A percentile compares a stretch with the other conserved stretches of the same genome.
Conservation (phyloP, 495 filamentous ascomycete species). For the Bacidia rubella region DNA sequence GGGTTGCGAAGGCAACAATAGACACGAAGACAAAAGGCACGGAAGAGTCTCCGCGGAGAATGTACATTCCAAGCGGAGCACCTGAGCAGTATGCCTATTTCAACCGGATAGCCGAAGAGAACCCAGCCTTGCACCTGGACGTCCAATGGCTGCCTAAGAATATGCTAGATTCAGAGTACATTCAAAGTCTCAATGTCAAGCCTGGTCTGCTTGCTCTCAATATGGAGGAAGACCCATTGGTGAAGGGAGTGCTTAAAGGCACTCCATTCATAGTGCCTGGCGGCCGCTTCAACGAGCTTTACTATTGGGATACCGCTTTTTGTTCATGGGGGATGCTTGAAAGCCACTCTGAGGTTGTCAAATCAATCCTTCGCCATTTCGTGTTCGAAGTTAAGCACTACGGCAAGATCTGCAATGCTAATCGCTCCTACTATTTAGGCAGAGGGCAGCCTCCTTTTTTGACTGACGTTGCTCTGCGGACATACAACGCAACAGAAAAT, state of each 20-base stretch:
- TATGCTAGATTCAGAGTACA: constrained; percentile 59
- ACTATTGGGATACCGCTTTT: constrained; percentile 98
- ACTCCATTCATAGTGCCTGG: constrained; percentile 92
- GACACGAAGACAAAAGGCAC: constrained; percentile 86
- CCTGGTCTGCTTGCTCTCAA: constrained; percentile 81
- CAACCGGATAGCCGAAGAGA: constrained; percentile 51
- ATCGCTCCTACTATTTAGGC: constrained; percentile 84
- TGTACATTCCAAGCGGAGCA: constrained; percentile 76
- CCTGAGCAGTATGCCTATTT: constrained; percentile 88
- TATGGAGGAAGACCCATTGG: constrained; percentile 60
- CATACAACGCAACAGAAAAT: constrained; percentile 75
- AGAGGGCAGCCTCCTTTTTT: constrained; percentile 93
- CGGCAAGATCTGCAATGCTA: constrained; percentile 94
- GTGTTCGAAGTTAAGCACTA: constrained; percentile 98
- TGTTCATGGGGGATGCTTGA: constrained; percentile 77
- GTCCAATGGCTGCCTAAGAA: constrained; percentile 60
- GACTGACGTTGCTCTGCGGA: constrained; percentile 88
- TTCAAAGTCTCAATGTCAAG: constrained; percentile 59
- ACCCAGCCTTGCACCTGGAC: constrained; percentile 73
- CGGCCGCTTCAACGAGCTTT: constrained; percentile 92
- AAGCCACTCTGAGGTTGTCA: constrained; percentile 69
- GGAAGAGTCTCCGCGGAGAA: constrained; percentile 69
- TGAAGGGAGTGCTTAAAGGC: constrained; percentile 53
- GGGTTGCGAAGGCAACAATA: constrained; percentile 68
- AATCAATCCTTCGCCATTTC: constrained; percentile 89